Percentiles rank a stretch among this genome's conserved stretches.
phyloP scores from a whole-genome alignment of 192 early-diverging fungal species.

The Coemansia sp. region DNA sequence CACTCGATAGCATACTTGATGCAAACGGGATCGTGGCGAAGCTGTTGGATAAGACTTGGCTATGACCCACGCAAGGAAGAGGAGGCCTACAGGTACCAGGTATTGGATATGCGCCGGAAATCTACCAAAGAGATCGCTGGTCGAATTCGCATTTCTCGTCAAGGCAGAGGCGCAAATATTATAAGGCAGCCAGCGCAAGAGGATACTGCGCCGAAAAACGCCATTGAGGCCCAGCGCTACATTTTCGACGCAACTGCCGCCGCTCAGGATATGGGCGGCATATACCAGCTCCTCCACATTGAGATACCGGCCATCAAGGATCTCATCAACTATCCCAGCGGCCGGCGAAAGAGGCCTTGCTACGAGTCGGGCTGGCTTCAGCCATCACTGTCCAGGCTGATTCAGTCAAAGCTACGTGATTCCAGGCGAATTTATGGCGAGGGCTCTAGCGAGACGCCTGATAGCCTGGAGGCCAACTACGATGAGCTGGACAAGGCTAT shows the following conservation, averaged over 20 bases:
- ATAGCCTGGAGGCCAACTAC: constrained; percentile 20
- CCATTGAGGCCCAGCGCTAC: constrained; percentile 9
- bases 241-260: constrained; percentile 26
- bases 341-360: constrained; percentile 22
- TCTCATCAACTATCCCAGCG: constrained; percentile 31
- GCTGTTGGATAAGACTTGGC: constrained; percentile 52
- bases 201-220: neutral
- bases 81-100: constrained; percentile 46
- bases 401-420: constrained; percentile 19
- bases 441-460: neutral
- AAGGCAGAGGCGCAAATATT: neutral
- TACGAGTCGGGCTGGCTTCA: constrained; percentile 47
- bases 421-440: constrained; percentile 12
- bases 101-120: constrained; percentile 31
- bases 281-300: constrained; percentile 36
- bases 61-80: constrained; percentile 46
- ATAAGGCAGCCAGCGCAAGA: neutral
- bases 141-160: neutral
- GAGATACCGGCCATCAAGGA: constrained; percentile 19
- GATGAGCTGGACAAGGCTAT: constrained; percentile 23
- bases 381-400: constrained; percentile 14
- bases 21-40: constrained; percentile 43
- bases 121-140: neutral
- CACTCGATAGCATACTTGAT: constrained; percentile 36
- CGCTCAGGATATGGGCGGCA: constrained; percentile 23